Conservation (phyloP, 2,329 filamentous ascomycete genomes). For the Alternaria consortialis region DNA sequence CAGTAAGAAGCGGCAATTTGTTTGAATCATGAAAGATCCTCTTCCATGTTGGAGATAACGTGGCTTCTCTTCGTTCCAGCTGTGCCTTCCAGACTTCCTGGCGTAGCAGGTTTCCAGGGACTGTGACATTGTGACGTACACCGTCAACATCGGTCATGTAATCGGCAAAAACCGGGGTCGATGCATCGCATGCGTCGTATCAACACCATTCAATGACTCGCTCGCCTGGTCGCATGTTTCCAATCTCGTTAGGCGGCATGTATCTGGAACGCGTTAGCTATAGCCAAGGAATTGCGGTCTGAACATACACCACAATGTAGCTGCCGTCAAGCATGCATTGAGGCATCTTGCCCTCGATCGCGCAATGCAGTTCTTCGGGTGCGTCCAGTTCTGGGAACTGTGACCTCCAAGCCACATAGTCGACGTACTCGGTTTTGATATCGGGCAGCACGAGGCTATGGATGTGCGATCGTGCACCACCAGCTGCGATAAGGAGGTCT, state of each 20-base stretch:
- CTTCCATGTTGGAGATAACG: conserved; percentile 49
- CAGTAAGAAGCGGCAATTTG: conserved; percentile 53
- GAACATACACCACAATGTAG: conserved; percentile 18
- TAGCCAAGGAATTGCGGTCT: neutral
- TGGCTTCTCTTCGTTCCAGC: conserved; percentile 21
- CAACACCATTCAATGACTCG: conserved; percentile 57
- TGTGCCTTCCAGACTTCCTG: conserved; percentile 48
- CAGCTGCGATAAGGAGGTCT: conserved; percentile 29
- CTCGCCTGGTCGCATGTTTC: conserved; percentile 43
- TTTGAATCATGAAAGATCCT: conserved; percentile 48
- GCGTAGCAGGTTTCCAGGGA: conserved; percentile 50
- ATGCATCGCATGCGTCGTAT: conserved; percentile 52
- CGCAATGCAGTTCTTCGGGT: conserved; percentile 16
- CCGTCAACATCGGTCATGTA: conserved; percentile 55
- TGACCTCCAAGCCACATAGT: conserved; percentile 32
- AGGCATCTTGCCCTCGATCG: conserved; percentile 12
- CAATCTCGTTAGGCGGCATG: conserved; percentile 51
- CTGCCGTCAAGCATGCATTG: conserved; percentile 12
- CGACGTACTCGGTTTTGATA: conserved; percentile 23
- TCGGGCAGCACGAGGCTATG: conserved; percentile 21
- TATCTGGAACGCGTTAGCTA: conserved; percentile 34
- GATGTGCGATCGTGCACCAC: conserved; percentile 25
- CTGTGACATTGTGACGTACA: conserved; percentile 48
- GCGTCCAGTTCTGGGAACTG: conserved; percentile 14
- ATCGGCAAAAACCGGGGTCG: conserved; percentile 44